These are phyloP conservation scores for Pugionium cornutum DNA, from an alignment of 345 rosid genomes.

Conservation along the genomic window DNA sequence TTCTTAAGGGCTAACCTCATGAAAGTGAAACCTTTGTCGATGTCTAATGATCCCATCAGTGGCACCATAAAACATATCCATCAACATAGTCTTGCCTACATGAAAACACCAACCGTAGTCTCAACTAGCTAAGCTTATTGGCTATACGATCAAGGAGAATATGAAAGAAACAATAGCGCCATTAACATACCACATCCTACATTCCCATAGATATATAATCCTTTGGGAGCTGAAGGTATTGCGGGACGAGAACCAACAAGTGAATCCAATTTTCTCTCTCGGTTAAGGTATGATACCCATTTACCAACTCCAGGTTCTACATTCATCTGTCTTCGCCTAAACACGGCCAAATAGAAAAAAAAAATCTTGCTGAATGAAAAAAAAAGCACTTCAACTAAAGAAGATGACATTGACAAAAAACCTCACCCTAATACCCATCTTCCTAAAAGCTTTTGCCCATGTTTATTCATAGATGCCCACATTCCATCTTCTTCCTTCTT, in stretches of 20 bases:
- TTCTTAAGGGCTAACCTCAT: constrained; percentile 55
- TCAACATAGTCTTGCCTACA: constrained; percentile 94
- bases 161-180: constrained; percentile 8
- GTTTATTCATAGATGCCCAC: constrained; percentile 60
- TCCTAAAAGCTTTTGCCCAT: constrained; percentile 51
- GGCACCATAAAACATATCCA: constrained; percentile 92
- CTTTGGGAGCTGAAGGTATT: constrained; percentile 83
- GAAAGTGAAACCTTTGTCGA: constrained; percentile 76
- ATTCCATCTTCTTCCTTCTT: constrained; percentile 58
- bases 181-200: constrained; percentile 82
- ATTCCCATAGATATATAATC: constrained; percentile 84
- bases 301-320: constrained; percentile 90
- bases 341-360: background rate
- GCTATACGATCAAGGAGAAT: background rate
- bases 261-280: constrained; percentile 82
- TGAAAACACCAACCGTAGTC: constrained; percentile 8
- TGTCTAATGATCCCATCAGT: constrained; percentile 69
- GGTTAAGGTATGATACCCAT: constrained; percentile 93
- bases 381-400: background rate
- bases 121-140: background rate
- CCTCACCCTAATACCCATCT: constrained; percentile 68
- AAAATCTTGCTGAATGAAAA: background rate
- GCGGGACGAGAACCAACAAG: constrained; percentile 69
- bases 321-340: constrained; percentile 56
- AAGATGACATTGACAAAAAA: background rate